Evolutionary conservation across 2,329 filamentous ascomycete genomes (phyloP).

Genomic region (Podosphaera fusca): DNA sequence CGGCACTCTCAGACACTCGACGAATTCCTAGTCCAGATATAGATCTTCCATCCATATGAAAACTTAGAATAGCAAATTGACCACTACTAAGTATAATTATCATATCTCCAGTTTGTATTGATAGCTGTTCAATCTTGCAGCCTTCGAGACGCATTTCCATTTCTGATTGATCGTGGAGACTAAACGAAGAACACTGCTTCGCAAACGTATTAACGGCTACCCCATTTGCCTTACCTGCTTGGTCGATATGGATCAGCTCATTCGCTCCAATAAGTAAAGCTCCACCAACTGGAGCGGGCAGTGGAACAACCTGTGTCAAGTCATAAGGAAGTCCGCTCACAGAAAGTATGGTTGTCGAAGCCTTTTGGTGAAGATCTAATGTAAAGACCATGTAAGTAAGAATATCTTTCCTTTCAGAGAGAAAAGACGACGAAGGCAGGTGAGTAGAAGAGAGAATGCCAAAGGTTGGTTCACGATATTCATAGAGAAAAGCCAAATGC

Average conservation of each 20-base stretch:
- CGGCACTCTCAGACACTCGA: constrained; percentile 35
- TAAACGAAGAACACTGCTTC: constrained; percentile 59
- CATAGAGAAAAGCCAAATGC: constrained; percentile 79
- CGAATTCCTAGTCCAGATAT: constrained; percentile 69
- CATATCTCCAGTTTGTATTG: constrained; percentile 56
- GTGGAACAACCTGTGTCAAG: constrained; percentile 56
- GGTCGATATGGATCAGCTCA: constrained; percentile 84
- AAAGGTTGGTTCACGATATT: constrained; percentile 94
- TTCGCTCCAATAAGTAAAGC: constrained; percentile 71
- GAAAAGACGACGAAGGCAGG: constrained; percentile 48
- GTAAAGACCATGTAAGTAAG: constrained; percentile 88
- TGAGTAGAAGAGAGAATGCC: constrained; percentile 68
- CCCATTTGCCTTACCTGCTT: constrained; percentile 80
- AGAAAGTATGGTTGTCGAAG: constrained; percentile 78
- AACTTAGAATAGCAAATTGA: constrained; percentile 49
- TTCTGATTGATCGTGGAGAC: constrained; percentile 66
- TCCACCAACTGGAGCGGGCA: constrained; percentile 72
- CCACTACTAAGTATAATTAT: constrained; percentile 64
- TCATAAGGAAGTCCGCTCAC: constrained; percentile 72
- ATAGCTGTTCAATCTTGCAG: constrained; percentile 54
- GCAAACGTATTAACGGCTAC: constrained; percentile 85
- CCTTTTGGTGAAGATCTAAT: constrained; percentile 75
- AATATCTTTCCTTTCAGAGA: constrained; percentile 58
- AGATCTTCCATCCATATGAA: constrained; percentile 72
- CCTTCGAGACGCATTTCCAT: constrained; percentile 61